Base-by-base conservation (phyloP, 1,284 basidiomycete genomes). In the Boletus semigastroideus region DNA sequence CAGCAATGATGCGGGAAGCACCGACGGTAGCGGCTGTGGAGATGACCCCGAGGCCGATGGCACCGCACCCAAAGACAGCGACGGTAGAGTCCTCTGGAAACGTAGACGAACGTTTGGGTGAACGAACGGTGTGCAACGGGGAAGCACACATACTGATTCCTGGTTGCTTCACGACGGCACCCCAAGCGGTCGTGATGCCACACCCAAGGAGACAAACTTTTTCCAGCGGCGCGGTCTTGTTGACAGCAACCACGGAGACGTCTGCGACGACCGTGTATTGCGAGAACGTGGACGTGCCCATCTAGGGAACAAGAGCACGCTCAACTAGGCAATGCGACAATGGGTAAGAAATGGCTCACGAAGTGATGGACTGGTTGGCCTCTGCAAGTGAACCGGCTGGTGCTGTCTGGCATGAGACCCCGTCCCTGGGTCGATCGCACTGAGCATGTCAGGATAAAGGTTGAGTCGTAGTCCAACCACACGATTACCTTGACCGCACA, bases 251-350 rank as follows among this genome's bases (percentile, higher is more conserved):
- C 20, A 99, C 91, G 31, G 95, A 98, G 56, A 94, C 94, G 65
- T 99, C 93, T 46, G 94, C 92, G 5, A 99, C 94, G 51, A 99
- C 97, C 12, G 97, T 99, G 78, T 99, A 99, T 72, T 99, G 95
- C 22, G 94, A 95, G 77, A 99, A 99, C 5, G 96, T 97, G 42
- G 95, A 98, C 20, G 90, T 93, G 43, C 96, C 96, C 97, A 99
- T 99, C 92, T 95, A 43, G 47, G 39, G 25, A 25, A 7, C 10
- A 30, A 13, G 39, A 20, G 28, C 9, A 19, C 30, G 46, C 30
- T 46, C 41, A 7, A 16, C 20, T n/a, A 22, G 30, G 42, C 8
- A 11, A 33, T 39, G 20, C 30, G n/a, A 48, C n/a, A n/a, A 25
- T 40, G 16, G 10, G 49, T 3, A 3, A 13, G 47, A 25, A 37